A percentile compares a stretch with the other conserved stretches of the same genome.
Evolutionary conservation across 768 basidiomycete species (phyloP).

Genomic region (Rubroboletus satanas): DNA sequence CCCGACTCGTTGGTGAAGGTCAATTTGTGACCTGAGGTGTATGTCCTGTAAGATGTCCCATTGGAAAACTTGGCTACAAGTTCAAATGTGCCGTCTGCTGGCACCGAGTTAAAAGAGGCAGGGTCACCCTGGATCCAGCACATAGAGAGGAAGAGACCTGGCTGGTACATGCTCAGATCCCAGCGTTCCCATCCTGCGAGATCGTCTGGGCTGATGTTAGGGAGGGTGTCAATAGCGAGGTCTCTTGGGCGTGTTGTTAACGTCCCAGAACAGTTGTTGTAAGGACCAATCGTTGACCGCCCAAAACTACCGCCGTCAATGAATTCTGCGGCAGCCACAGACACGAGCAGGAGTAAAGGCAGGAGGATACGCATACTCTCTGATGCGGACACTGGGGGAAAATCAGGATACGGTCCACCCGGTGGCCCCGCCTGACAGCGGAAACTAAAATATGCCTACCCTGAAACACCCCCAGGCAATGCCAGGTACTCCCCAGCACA

Average conservation of each 20-base stretch:
- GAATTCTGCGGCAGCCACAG: neutral
- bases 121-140: slow-evolving; percentile 14
- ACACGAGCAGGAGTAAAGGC: neutral
- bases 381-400: neutral
- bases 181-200: slow-evolving; percentile 7
- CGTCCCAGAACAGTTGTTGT: slow-evolving; percentile 14
- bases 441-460: too few species aligned
- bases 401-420: neutral
- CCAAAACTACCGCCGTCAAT: neutral
- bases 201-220: slow-evolving; percentile 8
- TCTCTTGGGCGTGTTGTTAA: slow-evolving; percentile 3
- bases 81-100: slow-evolving; percentile 5
- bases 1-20: slow-evolving; percentile 5
- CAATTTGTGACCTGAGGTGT: slow-evolving; percentile 3
- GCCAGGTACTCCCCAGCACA: too few species aligned
- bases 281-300: slow-evolving; percentile 4
- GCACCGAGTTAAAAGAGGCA: neutral
- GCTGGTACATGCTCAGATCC: slow-evolving; percentile 12
- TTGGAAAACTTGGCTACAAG: slow-evolving; percentile 10
- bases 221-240: slow-evolving; percentile 10
- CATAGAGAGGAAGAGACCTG: slow-evolving; percentile 9
- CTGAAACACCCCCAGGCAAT: too few species aligned
- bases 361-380: neutral
- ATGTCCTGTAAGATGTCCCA: slow-evolving; percentile 1
- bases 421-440: too few species aligned